Evolutionary conservation across 352 stramenopile species (phyloP).

Genomic region (Phytophthora pseudosyringae): DNA sequence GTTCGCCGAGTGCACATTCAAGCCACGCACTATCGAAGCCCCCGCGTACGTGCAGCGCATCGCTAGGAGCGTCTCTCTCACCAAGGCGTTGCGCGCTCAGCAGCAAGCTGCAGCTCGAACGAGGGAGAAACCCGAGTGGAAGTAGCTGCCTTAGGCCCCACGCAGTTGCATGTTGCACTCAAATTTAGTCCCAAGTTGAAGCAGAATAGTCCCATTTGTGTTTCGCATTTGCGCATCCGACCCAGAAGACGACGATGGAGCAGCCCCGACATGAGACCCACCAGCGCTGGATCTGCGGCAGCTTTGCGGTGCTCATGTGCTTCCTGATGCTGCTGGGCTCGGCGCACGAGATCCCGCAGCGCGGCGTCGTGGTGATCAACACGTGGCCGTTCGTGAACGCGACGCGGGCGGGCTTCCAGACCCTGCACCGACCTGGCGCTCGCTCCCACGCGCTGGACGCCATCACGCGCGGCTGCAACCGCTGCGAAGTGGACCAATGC

Average conservation of each 20-base stretch:
- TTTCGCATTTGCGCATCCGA: slow-evolving; percentile 1
- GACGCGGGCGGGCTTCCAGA: slow-evolving; percentile 68
- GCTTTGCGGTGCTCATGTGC: slow-evolving; percentile 38
- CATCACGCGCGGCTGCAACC: slow-evolving; percentile 73
- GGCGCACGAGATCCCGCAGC: slow-evolving; percentile 30
- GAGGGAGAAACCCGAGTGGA: slow-evolving; percentile 71
- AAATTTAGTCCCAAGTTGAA: slow-evolving; percentile 17
- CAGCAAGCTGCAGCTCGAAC: slow-evolving; percentile 48
- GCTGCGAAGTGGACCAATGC: slow-evolving; percentile 87
- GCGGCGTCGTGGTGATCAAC: slow-evolving; percentile 74
- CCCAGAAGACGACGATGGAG: slow-evolving; percentile 17
- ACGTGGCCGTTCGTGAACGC: slow-evolving; percentile 85
- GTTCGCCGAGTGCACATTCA: slow-evolving; percentile 88
- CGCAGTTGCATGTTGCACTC: background rate
- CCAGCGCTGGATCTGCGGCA: slow-evolving; percentile 40
- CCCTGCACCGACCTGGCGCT: slow-evolving; percentile 26
- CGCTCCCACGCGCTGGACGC: slow-evolving; percentile 56
- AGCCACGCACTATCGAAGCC: slow-evolving; percentile 82
- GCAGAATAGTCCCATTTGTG: slow-evolving; percentile 11
- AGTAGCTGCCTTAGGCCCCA: slow-evolving; percentile 36
- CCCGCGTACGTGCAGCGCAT: slow-evolving; percentile 87
- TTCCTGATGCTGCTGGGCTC: slow-evolving; percentile 41
- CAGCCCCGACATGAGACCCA: slow-evolving; percentile 32
- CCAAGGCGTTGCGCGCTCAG: slow-evolving; percentile 70
- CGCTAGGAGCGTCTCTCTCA: slow-evolving; percentile 75